phyloP scores from a whole-genome alignment of 306 rosid species.

The Carpinus viminea region DNA sequence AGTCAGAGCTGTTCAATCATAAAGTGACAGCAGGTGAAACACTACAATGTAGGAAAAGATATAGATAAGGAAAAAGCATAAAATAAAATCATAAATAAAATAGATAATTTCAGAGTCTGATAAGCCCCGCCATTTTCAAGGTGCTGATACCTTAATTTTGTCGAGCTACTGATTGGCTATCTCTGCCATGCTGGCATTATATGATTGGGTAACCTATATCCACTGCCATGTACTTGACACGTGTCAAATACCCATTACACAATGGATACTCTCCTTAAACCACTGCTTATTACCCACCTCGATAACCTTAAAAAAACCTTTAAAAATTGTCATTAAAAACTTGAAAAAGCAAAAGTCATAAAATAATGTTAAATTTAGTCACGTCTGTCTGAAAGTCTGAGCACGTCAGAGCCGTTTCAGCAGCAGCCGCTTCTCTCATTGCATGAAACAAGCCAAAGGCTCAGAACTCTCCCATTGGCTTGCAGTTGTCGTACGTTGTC shows the following conservation, averaged over 20 bases:
- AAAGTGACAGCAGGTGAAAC: constrained; percentile 39
- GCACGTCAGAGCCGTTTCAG: constrained; percentile 58
- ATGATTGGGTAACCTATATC: constrained; percentile 69
- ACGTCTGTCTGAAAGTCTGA: constrained; percentile 46
- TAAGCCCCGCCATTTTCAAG: not conserved
- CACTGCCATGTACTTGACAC: constrained; percentile 27
- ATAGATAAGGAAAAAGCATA: not conserved
- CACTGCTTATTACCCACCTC: constrained; percentile 43
- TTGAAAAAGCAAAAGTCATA: constrained; percentile 8
- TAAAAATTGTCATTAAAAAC: not conserved
- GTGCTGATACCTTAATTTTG: constrained; percentile 81
- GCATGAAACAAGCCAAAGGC: constrained; percentile 55
- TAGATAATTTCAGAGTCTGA: not conserved
- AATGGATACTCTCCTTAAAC: constrained; percentile 41
- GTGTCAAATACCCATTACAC: constrained; percentile 37
- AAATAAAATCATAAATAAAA: not conserved
- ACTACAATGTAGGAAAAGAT: not conserved
- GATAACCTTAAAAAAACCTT: constrained; percentile 12
- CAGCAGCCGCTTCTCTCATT: constrained; percentile 40
- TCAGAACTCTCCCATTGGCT: constrained; percentile 69
- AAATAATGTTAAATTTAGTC: constrained; percentile 21
- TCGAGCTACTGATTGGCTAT: constrained; percentile 85
- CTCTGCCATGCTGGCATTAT: constrained; percentile 59
- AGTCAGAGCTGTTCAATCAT: constrained; percentile 17
- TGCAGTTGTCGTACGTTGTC: constrained; percentile 45